Evolutionary conservation across 148 eudicot species (phyloP).

Genomic region (Polygonum maritimum): DNA sequence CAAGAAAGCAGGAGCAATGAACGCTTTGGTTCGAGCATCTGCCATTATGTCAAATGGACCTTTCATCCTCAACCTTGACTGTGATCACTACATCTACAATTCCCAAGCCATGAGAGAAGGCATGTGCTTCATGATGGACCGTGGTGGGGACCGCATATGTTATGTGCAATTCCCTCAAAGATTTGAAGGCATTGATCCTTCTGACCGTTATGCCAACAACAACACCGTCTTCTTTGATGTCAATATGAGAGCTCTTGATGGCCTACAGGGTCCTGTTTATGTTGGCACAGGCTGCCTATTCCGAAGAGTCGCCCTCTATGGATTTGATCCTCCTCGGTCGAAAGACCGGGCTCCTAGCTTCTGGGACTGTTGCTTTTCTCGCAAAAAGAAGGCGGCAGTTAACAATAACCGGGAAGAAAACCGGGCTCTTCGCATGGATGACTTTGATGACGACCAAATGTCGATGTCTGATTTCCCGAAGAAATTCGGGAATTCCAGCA

Average conservation of each 20-base stretch:
- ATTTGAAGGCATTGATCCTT: slow-evolving; percentile 79
- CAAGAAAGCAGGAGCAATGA: slow-evolving; percentile 98
- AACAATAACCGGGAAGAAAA: slow-evolving; percentile 40
- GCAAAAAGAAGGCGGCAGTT: slow-evolving; percentile 27
- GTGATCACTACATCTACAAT: slow-evolving; percentile 85
- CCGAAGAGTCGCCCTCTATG: slow-evolving; percentile 75
- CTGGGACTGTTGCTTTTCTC: slow-evolving; percentile 54
- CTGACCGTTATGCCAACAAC: slow-evolving; percentile 85
- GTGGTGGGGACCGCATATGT: slow-evolving; percentile 84
- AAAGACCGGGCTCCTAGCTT: slow-evolving; percentile 59
- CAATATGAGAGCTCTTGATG: slow-evolving; percentile 91
- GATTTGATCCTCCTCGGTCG: slow-evolving; percentile 82
- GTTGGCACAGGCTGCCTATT: slow-evolving; percentile 95
- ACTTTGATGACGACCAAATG: slow-evolving; percentile 69
- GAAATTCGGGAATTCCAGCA: slow-evolving; percentile 76
- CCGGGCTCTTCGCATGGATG: slow-evolving; percentile 70
- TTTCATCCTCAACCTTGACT: slow-evolving; percentile 72
- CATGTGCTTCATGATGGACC: slow-evolving; percentile 89
- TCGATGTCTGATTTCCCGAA: slow-evolving; percentile 59
- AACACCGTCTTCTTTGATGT: slow-evolving; percentile 95
- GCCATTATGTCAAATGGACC: slow-evolving; percentile 95
- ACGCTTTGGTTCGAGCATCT: slow-evolving; percentile 81
- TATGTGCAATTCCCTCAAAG: slow-evolving; percentile 86
- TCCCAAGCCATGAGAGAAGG: slow-evolving; percentile 89
- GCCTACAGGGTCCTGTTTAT: slow-evolving; percentile 89